A percentile compares a stretch with the other conserved stretches of the same genome.
phyloP scores from a whole-genome alignment of 768 basidiomycete species.

The Suillus discolor region DNA sequence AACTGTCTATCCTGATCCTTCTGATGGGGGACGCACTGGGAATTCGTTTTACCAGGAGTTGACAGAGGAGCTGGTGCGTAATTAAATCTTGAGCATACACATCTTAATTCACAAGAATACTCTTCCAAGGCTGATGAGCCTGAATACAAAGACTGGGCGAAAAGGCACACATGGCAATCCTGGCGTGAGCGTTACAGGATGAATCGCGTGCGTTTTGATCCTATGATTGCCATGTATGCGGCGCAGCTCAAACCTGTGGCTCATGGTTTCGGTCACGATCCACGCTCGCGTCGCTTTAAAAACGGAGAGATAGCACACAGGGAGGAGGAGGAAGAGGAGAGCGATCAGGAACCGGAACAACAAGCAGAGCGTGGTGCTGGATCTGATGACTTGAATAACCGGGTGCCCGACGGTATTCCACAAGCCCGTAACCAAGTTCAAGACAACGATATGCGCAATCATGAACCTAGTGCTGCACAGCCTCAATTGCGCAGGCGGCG shows the following conservation, averaged over 20 bases:
- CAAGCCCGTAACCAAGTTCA: slow-evolving; percentile 10
- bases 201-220: slow-evolving; percentile 43
- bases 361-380: background rate
- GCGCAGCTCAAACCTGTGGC: slow-evolving; percentile 11
- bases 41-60: slow-evolving; percentile 48
- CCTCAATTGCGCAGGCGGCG: slow-evolving; percentile 19
- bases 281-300: slow-evolving; percentile 20
- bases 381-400: background rate
- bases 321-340: slow-evolving; percentile 12
- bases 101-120: background rate
- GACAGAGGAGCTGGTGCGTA: slow-evolving; percentile 47
- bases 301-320: background rate
- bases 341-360: background rate
- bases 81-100: background rate
- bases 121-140: slow-evolving; percentile 34
- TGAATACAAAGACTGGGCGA: slow-evolving; percentile 38
- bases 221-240: slow-evolving; percentile 38
- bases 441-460: background rate
- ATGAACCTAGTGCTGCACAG: background rate
- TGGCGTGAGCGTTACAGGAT: slow-evolving; percentile 66
- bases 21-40: slow-evolving; percentile 46
- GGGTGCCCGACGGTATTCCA: background rate
- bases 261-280: slow-evolving; percentile 26
- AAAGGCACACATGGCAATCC: slow-evolving; percentile 54
- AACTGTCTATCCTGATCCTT: slow-evolving; percentile 40